phyloP scores from a whole-genome alignment of 2,329 filamentous ascomycete genomes.

The Allantophomopsis lycopodina region DNA sequence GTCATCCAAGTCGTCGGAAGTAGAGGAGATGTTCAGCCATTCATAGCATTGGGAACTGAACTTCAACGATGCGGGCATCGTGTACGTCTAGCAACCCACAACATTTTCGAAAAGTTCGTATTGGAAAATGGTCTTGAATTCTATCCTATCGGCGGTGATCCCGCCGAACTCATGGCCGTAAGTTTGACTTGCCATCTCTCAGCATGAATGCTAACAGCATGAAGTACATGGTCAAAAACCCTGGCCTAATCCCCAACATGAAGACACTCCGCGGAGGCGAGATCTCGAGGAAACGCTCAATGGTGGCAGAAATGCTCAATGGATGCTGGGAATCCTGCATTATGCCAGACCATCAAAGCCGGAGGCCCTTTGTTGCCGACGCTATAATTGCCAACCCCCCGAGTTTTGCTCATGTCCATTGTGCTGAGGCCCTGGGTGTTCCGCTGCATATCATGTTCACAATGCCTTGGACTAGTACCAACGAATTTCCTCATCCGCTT shows the following conservation, averaged over 20 bases:
- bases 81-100: conserved; percentile 40
- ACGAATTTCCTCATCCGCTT: conserved; percentile 31
- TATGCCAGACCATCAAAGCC: conserved; percentile 27
- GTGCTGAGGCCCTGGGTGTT: conserved; percentile 42
- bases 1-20: conserved; percentile 40
- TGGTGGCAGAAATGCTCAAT: conserved; percentile 61
- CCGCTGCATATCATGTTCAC: conserved; percentile 58
- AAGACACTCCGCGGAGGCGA: conserved; percentile 62
- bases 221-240: conserved; percentile 76
- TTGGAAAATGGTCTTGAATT: conserved; percentile 38
- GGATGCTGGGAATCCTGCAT: conserved; percentile 79
- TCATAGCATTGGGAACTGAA: conserved; percentile 38
- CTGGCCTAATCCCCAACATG: conserved; percentile 68
- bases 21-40: conserved; percentile 43
- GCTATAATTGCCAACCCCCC: conserved; percentile 14
- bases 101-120: conserved; percentile 37
- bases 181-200: conserved; percentile 26
- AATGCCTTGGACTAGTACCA: conserved; percentile 35
- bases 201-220: conserved; percentile 22
- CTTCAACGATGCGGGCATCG: conserved; percentile 35
- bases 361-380: conserved; percentile 13
- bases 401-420: conserved; percentile 33
- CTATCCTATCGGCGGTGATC: conserved; percentile 47
- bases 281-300: conserved; percentile 54
- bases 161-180: conserved; percentile 58